A percentile compares a stretch with the other conserved stretches of the same genome.
These are phyloP conservation scores for Globisporangium paroecandrum DNA, from an alignment of 352 stramenopile species.

Conservation along the genomic window DNA sequence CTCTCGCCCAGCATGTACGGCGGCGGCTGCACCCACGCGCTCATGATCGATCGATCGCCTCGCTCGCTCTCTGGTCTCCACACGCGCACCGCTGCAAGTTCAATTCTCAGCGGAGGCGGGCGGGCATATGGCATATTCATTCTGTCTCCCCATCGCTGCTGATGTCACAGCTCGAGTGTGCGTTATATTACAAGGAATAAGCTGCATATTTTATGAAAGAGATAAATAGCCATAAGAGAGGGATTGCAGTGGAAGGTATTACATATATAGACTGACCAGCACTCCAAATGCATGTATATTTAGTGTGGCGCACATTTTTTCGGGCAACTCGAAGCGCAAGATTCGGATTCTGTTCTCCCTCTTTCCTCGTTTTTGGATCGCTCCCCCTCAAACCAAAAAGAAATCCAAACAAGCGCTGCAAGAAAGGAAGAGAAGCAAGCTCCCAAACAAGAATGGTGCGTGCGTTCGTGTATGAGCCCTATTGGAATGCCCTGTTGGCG, in stretches of 20 bases:
- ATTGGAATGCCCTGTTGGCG: neutral
- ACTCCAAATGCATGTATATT: neutral
- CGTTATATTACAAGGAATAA: neutral
- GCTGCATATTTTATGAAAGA: neutral
- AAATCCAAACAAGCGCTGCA: conserved; percentile 13
- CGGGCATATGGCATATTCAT: neutral
- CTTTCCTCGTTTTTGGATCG: conserved; percentile 12
- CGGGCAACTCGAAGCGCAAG: too few relatives aligned
- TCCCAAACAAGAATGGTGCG: conserved; percentile 29
- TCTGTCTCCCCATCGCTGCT: neutral
- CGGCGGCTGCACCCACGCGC: conserved; percentile 39
- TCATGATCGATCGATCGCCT: conserved; percentile 9
- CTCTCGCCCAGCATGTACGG: conserved; percentile 83
- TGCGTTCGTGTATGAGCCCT: neutral
- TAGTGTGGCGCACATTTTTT: neutral
- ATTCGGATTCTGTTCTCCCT: neutral
- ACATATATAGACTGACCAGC: neutral
- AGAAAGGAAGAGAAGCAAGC: neutral
- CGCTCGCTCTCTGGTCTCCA: neutral
- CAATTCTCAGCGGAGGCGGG: conserved; percentile 1
- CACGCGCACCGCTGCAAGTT: neutral
- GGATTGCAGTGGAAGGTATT: neutral
- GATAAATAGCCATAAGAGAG: neutral
- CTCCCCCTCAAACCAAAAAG: conserved; percentile 5
- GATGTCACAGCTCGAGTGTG: neutral